Percentiles rank a stretch among this genome's conserved stretches.
Conservation (phyloP, 257 asterid genomes). For the Ehretia macrophylla region DNA sequence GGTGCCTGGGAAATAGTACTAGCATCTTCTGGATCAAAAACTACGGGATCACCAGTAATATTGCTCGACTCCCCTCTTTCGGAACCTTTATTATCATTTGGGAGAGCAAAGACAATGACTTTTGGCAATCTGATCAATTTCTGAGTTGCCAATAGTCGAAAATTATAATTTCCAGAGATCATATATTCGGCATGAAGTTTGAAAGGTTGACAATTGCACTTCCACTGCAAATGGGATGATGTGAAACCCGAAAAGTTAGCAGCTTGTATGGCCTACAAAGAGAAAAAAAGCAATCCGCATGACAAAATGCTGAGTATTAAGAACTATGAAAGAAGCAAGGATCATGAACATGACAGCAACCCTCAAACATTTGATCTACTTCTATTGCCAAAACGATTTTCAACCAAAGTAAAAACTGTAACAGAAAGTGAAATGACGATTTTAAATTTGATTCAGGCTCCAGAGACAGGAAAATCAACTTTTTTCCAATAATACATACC, state of each 20-base stretch:
- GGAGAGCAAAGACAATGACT: slow-evolving; percentile 32
- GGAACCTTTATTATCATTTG: slow-evolving; percentile 40
- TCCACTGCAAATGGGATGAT: slow-evolving; percentile 27
- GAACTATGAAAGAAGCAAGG: background rate
- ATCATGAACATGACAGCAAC: background rate
- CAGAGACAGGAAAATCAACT: too few relatives aligned
- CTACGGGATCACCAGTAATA: slow-evolving; percentile 36
- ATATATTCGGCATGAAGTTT: slow-evolving; percentile 27
- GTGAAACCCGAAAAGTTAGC: slow-evolving; percentile 27
- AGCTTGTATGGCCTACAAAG: slow-evolving; percentile 35
- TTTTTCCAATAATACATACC: too few relatives aligned
- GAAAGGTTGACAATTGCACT: slow-evolving; percentile 22
- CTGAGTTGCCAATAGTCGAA: slow-evolving; percentile 21
- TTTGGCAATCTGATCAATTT: slow-evolving; percentile 19
- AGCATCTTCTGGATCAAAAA: slow-evolving; percentile 23
- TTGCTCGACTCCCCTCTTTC: slow-evolving; percentile 27
- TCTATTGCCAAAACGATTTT: too few relatives aligned
- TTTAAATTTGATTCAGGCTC: too few relatives aligned
- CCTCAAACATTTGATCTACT: too few relatives aligned
- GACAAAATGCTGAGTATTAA: background rate
- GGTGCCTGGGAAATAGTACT: slow-evolving; percentile 22
- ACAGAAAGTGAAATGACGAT: too few relatives aligned
- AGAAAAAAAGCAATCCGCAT: slow-evolving; percentile 4
- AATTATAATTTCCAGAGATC: slow-evolving; percentile 18
- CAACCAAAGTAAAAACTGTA: too few relatives aligned